These are phyloP conservation scores for Sugiyamaella grinbergsii DNA, from an alignment of 1,139 yeast species.

Conservation along the genomic window DNA sequence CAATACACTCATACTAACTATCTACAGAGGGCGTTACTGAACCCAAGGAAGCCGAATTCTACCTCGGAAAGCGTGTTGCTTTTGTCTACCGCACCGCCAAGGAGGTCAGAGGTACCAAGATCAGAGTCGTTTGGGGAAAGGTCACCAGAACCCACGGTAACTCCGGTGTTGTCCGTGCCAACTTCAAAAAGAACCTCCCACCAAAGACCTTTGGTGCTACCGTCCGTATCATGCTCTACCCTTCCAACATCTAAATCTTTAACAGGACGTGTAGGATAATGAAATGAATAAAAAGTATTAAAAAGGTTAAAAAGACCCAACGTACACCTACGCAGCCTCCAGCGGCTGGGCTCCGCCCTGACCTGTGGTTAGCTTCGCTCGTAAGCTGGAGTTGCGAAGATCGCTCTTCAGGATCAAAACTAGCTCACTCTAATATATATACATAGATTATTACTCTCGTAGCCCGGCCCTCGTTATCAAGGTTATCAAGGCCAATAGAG, in stretches of 20 bases:
- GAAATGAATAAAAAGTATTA: conserved; percentile 15
- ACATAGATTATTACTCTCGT: no score
- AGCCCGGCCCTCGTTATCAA: no score
- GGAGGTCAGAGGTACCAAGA: conserved; percentile 98
- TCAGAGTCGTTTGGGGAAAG: conserved; percentile 98
- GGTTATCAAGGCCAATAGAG: no score
- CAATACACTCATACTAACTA: conserved; percentile 24
- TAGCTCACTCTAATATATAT: no score
- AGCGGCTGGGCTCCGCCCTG: not conserved
- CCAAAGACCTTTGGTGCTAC: conserved; percentile 99
- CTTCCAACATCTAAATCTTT: conserved; percentile 89
- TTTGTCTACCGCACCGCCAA: conserved; percentile 98
- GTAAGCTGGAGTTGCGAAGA: no score
- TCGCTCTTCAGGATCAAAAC: no score
- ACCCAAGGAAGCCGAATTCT: conserved; percentile 95
- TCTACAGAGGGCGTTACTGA: conserved; percentile 72
- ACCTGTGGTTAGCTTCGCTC: not conserved
- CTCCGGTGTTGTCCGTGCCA: conserved; percentile 98
- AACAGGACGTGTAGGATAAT: conserved; percentile 19
- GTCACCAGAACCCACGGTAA: conserved; percentile 97
- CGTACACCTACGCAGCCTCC: not conserved
- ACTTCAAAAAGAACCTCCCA: conserved; percentile 98
- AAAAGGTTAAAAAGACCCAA: conserved; percentile 1
- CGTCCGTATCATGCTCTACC: conserved; percentile 99
- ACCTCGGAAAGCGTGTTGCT: conserved; percentile 99